These are phyloP conservation scores for Calonectria leucothoes DNA, from an alignment of 2,329 filamentous ascomycete genomes.

Conservation along the genomic window DNA sequence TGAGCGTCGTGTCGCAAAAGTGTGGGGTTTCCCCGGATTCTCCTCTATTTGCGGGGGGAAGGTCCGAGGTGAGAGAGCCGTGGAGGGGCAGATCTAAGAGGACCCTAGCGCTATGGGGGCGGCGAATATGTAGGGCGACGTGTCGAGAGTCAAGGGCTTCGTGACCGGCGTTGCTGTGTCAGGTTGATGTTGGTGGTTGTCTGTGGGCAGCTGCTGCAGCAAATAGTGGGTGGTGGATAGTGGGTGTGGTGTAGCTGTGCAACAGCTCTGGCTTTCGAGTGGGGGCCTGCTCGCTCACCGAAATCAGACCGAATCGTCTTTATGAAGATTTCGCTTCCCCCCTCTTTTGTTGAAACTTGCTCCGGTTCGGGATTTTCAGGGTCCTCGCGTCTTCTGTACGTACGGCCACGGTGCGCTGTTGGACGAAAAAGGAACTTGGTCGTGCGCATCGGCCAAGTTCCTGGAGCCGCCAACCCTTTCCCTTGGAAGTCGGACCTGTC, in stretches of 20 bases:
- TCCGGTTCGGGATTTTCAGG: not conserved
- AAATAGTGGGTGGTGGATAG: not conserved
- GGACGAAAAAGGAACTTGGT: not conserved
- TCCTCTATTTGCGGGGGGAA: not conserved
- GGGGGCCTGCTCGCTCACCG: not conserved
- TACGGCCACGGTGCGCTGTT: not conserved
- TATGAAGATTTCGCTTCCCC: not conserved
- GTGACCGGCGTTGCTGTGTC: not conserved
- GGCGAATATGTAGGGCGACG: not conserved
- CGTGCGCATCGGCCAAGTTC: slow-evolving; percentile 8
- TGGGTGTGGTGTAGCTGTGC: not conserved
- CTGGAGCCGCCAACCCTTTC: not conserved
- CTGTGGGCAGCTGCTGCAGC: not conserved
- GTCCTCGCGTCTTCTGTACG: not conserved
- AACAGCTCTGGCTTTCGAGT: not conserved
- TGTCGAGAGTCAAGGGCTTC: slow-evolving; percentile 4
- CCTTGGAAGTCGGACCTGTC: not conserved
- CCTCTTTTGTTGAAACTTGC: not conserved
- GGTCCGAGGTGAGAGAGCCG: not conserved
- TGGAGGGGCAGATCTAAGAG: not conserved
- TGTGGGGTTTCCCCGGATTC: slow-evolving; percentile 10
- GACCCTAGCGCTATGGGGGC: not conserved
- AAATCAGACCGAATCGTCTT: not conserved
- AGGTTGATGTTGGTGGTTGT: not conserved
- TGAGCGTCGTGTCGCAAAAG: not conserved